Evolutionary conservation across 805 yeast genomes (phyloP), one percentile per base, ranked within the genome.

Genomic region (Metahyphopichia silvanorum): DNA sequence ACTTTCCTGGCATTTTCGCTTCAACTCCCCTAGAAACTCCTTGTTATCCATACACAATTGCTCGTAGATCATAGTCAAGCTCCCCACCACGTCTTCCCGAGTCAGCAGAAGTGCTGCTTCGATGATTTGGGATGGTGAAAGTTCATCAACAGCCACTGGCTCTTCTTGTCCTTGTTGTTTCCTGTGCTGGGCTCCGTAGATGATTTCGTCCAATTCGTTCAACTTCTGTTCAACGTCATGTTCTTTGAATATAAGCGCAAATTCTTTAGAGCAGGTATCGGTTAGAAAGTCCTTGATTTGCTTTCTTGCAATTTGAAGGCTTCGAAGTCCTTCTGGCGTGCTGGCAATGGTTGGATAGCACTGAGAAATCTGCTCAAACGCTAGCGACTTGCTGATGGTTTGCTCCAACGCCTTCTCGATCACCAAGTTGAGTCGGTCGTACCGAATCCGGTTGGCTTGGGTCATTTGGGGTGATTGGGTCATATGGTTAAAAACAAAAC

Each of bases 261-360:
- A 77, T 43, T 79, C 85, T 31, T 69, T 60, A 27, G 64, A 46
- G 17, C 71, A 63, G n/a, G 71, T 62, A 18, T 60, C 55, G 25
- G 61, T 63, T 77, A 81, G 77, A 40, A 71, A 76, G 25, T 64
- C 60, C 12, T 66, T 58, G 9, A 79, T 71, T 43, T 77, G 84
- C 14, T 60, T 55, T 29, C 76, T 60, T 6, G 80, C 79, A 16
- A 67, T 64, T 14, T 63, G 63, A 8, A 78, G 52, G 3, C 68
- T 50, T 16, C 57, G 57, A 3, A 58, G 52, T 3, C 80, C 82
- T 16, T 62, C 66, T n/a, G 57, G 60, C 11, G 69, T 54, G n/a
- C 48, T 34, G 2, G 79, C 66, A 26, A 76, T 64, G 5, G 57
- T 53, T 2, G 85, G 85, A 47, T 74, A 79, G 47, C 84, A 78